phyloP scores from a whole-genome alignment of 495 filamentous ascomycete species.

The Polyplosphaeria fusca region DNA sequence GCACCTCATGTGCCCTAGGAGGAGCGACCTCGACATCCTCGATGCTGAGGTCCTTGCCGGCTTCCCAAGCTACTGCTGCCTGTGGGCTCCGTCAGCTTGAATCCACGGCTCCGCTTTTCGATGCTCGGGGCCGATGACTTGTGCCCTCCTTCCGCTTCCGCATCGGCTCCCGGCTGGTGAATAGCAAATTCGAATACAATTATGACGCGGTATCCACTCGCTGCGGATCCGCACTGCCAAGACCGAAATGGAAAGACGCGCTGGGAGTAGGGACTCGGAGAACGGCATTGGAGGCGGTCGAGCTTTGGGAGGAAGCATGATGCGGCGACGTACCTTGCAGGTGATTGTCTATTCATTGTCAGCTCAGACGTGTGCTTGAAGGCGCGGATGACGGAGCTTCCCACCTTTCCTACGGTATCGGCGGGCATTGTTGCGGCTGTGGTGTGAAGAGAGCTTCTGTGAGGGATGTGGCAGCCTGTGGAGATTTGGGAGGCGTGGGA shows the following conservation, averaged over 20 bases:
- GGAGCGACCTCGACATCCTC: slow-evolving; percentile 91
- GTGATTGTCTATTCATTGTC: slow-evolving; percentile 60
- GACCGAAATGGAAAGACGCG: neutral
- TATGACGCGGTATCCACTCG: neutral
- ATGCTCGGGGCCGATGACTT: no score
- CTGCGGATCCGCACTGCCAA: slow-evolving; percentile 27
- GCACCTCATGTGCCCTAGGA: slow-evolving; percentile 91
- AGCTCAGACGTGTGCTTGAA: slow-evolving; percentile 1
- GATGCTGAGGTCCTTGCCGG: slow-evolving; percentile 79
- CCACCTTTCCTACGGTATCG: slow-evolving; percentile 58
- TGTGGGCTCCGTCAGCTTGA: no score
- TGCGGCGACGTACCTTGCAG: slow-evolving; percentile 58
- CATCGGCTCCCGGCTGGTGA: neutral
- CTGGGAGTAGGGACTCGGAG: neutral
- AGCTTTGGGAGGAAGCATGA: neutral
- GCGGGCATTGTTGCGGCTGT: slow-evolving; percentile 21
- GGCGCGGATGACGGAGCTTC: slow-evolving; percentile 2
- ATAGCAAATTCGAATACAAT: no score
- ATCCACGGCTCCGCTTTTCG: no score
- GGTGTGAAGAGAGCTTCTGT: no score
- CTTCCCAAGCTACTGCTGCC: slow-evolving; percentile 96
- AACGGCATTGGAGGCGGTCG: slow-evolving; percentile 3
- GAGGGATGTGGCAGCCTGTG: no score
- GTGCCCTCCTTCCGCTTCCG: no score
- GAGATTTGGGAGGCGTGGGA: no score